These are phyloP conservation scores for Cyclotella baltica DNA, from an alignment of 108 stramenopile genomes.

Conservation along the genomic window DNA sequence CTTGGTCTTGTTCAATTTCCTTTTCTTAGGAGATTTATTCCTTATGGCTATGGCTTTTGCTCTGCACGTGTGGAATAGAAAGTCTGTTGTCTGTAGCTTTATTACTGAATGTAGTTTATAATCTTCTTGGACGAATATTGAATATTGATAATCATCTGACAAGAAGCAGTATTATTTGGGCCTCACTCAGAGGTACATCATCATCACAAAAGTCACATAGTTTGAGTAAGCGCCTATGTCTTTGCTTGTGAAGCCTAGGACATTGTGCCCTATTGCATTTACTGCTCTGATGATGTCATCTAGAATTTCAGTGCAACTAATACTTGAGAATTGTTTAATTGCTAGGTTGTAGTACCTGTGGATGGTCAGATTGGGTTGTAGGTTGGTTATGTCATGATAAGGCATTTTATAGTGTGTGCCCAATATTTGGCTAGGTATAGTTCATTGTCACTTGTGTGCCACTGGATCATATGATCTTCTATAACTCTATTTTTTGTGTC, in stretches of 20 bases:
- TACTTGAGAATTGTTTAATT: not conserved
- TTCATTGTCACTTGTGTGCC: not conserved
- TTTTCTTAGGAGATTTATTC: too few relatives aligned
- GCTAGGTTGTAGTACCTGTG: not conserved
- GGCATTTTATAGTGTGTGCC: not conserved
- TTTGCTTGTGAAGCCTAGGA: conserved; percentile 17
- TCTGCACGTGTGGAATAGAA: too few relatives aligned
- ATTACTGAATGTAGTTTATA: too few relatives aligned
- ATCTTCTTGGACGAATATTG: too few relatives aligned
- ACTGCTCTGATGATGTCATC: conserved; percentile 14
- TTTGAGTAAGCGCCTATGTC: conserved; percentile 38
- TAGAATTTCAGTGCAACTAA: not conserved
- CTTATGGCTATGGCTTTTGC: too few relatives aligned
- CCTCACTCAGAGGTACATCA: conserved; percentile 17
- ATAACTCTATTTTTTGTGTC: conserved; percentile 8
- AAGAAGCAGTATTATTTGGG: conserved; percentile 19
- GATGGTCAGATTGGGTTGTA: conserved; percentile 11
- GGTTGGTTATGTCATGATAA: conserved; percentile 12
- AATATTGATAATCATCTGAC: conserved; percentile 15
- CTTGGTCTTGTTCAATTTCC: too few relatives aligned
- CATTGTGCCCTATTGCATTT: conserved; percentile 17
- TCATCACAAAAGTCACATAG: conserved; percentile 19
- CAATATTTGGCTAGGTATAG: conserved; percentile 10
- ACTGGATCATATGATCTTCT: conserved; percentile 8
- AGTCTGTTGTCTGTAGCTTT: too few relatives aligned